Evolutionary conservation across 73 alveolate genomes (phyloP), one percentile per base, ranked within the genome.

Genomic region (Blepharisma japonicum): DNA sequence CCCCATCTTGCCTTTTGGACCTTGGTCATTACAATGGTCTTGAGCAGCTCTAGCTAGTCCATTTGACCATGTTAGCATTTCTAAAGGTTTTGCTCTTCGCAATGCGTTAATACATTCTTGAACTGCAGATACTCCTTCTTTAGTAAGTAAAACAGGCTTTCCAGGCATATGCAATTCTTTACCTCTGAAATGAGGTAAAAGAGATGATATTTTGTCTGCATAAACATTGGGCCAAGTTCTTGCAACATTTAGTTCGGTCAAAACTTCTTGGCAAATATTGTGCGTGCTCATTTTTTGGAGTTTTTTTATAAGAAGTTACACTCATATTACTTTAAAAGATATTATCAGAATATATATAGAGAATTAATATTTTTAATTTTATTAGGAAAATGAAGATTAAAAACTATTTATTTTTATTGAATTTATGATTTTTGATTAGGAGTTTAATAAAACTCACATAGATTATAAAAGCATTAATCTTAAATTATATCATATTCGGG

Each of bases 21-120:
- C 98, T 46, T 90, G 84, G 83, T 93, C 98, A 54, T 82, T 76
- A 8, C 85, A 80, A 83, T 93, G 98, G 78, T 90, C 98, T 55
- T 68, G 68, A 53, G 96, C 90, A 11, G 97, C 95, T 50, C 82
- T 83, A 21, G 76, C 81, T 51, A 93, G 81, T 32, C 77, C 80
- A 53, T 85, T 91, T 48, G 82, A 82, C 74, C 86, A 85, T 45
- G 68, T 49, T 55, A 85, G 71, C 23, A 71, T 77, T 6, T 51
- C 14, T 14, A 77, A 51, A 20, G 91, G 87, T 56, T 81, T 81
- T 68, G 54, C 25, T 25, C 77, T 45, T 68, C 84, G 84, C 32
- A 88, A 55, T 9, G 6, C 27, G 55, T 48, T 25, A 3, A 84
- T 79, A 47, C 77, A 80, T 32, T 77, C 90, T 50, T 67, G 74